Evolutionary conservation across 164 flowering plant species (phyloP), one percentile per base, ranked within the genome.

Genomic region (Stephania cephalantha): DNA sequence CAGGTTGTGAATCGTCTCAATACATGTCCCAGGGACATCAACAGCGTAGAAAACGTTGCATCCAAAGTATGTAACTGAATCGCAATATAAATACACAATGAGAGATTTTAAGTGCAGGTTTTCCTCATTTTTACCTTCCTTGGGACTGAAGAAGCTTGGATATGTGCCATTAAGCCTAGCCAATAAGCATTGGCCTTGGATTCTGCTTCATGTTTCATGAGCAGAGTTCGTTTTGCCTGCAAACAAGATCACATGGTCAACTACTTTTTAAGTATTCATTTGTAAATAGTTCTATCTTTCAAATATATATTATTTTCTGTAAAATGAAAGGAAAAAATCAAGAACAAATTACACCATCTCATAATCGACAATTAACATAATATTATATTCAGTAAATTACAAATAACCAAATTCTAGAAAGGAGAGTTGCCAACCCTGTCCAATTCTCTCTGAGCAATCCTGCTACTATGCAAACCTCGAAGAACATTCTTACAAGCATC

Each of bases 121-220:
- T 42, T 25, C 65, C 15, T 48, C 18, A 52, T 35, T 74, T 17
- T 81, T 82, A 93, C 99, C 98, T 95, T 93, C 78, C 95, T 89
- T 30, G 94, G 95, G 78, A 95, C 96, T 79, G 97, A 89, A 76
- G 95, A 76, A 55, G 98, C 92, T 81, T 95, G 99, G 84, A 93
- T 80, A 79, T 95, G 99, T 74, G 98, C 91, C 48, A 95, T 81
- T 78, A 95, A 81, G 74, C 97, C 98, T 79, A 95, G 97, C 99
- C 99, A 95, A 83, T 95, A 95, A 0, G 90, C 97, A 83, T 95
- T 95, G 75, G 98, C 87, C 87, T 95, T 95, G 66, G 88, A 85
- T 81, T 95, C 99, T 71, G 99, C 98, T 84, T 95, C 99, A 83
- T 95, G 99, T 81, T 93, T 88, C 99, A 93, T 95, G 42, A 93